Evolutionary conservation across 2,329 filamentous ascomycete genomes (phyloP), one percentile per base, ranked within the genome.

Genomic region (Capronia coronata): DNA sequence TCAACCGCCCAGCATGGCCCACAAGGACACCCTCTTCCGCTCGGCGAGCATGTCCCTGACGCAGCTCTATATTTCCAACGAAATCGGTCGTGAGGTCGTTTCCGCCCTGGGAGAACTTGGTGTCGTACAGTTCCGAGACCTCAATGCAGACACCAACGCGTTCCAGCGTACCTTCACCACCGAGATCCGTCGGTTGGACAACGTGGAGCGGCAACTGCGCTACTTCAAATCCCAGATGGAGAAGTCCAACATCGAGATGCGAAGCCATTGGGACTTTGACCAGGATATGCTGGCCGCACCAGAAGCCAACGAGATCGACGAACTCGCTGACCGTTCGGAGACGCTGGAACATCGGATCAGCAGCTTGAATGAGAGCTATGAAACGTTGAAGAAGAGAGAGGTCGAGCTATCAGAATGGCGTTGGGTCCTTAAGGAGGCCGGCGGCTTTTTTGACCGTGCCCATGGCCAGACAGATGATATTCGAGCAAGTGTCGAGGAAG

Each of bases 41-140:
- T 98, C 93, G 68, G 87, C 89, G 87, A 87, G 96, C 72, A 98
- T 98, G 93, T 96, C 89, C 79, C 85, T 98, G 84, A 94, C 94
- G 66, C 93, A 98, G 83, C 85, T 98, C 65, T 98, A 97, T 74
- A 94, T 98, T 65, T 88, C 93, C 65, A 97, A 96, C 68, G 93
- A 98, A 77, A 97, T 98, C 62, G 91, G 93, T 63, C 83, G 93
- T 67, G 94, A 98, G 75, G 91, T 96, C 63, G 90, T 97, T 57
- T 95, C 90, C 66, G 91, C 91, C 49, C 77, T 98, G 59, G 93
- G 93, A 66, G 93, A 98, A 78, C 80, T 98, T 65, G 93, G 93
- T 51, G 80, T 93, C 64, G 90, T 97, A 69, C 90, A 97, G 71
- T 98, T 98, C 68, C 82, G 93, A 72, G 93, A 98, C 90, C 82